A percentile compares a stretch with the other conserved stretches of the same genome.
Evolutionary conservation across 305 asterid genomes (phyloP).

Genomic region (Euphrasia arctica): DNA sequence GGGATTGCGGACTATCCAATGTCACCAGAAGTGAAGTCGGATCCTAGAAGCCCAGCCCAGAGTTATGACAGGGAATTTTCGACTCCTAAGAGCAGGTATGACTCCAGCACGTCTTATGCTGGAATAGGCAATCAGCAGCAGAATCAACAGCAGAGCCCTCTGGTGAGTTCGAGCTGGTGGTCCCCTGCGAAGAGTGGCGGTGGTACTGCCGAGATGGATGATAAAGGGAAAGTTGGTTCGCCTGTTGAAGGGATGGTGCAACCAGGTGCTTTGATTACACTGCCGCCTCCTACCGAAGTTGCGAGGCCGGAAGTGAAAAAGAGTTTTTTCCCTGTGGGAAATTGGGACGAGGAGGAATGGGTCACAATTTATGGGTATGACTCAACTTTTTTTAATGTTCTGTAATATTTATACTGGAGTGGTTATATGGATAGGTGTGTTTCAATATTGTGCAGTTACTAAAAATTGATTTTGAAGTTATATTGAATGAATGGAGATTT

Average conservation of each 20-base stretch:
- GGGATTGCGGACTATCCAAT: slow-evolving; percentile 63
- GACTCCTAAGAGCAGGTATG: slow-evolving; percentile 72
- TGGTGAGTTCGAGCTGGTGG: slow-evolving; percentile 74
- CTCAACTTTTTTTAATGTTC: background rate
- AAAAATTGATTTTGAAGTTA: slow-evolving; percentile 1
- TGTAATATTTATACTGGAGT: background rate
- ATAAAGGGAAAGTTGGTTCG: slow-evolving; percentile 77
- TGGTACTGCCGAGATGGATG: slow-evolving; percentile 58
- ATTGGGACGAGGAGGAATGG: slow-evolving; percentile 88
- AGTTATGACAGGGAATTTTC: slow-evolving; percentile 52
- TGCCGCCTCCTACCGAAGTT: slow-evolving; percentile 95
- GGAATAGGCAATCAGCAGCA: slow-evolving; percentile 41
- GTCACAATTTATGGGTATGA: slow-evolving; percentile 91
- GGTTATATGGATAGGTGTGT: slow-evolving; percentile 11
- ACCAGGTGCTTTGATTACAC: slow-evolving; percentile 74
- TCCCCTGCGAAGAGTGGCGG: slow-evolving; percentile 69
- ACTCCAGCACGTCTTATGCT: slow-evolving; percentile 67
- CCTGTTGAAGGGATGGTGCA: slow-evolving; percentile 95
- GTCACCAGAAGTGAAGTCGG: slow-evolving; percentile 73
- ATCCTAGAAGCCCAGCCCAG: slow-evolving; percentile 56
- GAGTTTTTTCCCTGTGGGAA: slow-evolving; percentile 59
- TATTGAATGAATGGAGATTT: background rate
- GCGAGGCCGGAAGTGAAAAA: slow-evolving; percentile 89
- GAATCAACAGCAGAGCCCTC: slow-evolving; percentile 42
- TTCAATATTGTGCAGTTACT: slow-evolving; percentile 1